Conservation (phyloP, 305 asterid species). For the Fraxinus latifolia region DNA sequence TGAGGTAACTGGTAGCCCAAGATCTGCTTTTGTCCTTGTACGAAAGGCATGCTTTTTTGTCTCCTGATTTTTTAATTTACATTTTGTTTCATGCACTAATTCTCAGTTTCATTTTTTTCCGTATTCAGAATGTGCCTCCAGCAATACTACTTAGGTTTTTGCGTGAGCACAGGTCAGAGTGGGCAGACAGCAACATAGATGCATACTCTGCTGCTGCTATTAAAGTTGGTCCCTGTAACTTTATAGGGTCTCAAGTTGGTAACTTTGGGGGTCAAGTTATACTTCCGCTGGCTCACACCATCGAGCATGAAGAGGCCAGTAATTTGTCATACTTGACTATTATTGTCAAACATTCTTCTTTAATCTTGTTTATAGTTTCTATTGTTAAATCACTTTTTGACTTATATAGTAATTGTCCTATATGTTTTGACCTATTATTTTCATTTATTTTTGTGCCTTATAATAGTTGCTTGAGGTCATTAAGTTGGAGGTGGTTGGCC, state of each 20-base stretch:
- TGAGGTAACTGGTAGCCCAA: background rate
- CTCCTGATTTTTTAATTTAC: background rate
- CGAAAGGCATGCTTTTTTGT: background rate
- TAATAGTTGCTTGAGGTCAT: constrained; percentile 86
- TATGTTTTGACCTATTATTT: background rate
- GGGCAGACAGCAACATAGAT: constrained; percentile 76
- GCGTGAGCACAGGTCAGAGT: constrained; percentile 80
- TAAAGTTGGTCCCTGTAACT: constrained; percentile 70
- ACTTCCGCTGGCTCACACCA: constrained; percentile 83
- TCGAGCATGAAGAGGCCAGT: constrained; percentile 95
- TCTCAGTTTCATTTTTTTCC: background rate
- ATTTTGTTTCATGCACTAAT: constrained; percentile 1
- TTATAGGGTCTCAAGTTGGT: constrained; percentile 64
- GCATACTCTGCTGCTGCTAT: constrained; percentile 69
- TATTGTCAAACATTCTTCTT: background rate
- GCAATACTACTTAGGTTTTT: constrained; percentile 70
- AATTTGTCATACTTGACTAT: background rate
- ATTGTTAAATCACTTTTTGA: background rate
- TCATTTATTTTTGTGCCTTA: constrained; percentile 16
- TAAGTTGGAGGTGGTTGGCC: constrained; percentile 72
- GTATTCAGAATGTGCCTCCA: constrained; percentile 70
- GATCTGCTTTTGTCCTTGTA: background rate
- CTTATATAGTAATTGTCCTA: background rate
- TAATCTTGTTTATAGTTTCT: background rate
- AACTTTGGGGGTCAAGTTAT: constrained; percentile 81